A percentile compares a stretch with the other conserved stretches of the same genome.
phyloP scores from a whole-genome alignment of 208 protist species.

The Vickermania ingenoplastis region DNA sequence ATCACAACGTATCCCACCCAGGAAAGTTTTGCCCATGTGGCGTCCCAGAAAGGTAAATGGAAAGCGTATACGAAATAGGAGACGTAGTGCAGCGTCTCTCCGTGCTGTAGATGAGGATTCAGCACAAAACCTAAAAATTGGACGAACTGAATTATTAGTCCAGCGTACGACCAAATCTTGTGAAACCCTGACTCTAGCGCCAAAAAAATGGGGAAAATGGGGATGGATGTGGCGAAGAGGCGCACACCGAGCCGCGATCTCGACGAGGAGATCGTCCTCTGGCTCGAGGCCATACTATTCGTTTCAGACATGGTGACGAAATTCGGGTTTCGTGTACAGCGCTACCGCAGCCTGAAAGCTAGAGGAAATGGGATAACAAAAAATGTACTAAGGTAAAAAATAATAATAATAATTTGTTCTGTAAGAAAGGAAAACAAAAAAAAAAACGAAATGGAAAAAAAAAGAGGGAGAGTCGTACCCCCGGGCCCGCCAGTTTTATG shows the following conservation, averaged over 20 bases:
- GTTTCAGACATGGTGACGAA: conserved; percentile 11
- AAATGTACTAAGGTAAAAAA: too few relatives aligned
- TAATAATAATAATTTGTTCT: too few relatives aligned
- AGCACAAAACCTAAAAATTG: conserved; percentile 14
- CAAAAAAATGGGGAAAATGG: conserved; percentile 9
- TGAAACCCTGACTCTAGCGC: conserved; percentile 7
- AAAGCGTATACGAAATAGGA: conserved; percentile 6
- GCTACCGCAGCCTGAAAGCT: too few relatives aligned
- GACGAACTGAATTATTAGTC: conserved; percentile 3
- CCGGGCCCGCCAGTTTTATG: too few relatives aligned
- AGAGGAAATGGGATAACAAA: background rate
- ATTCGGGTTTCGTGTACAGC: too few relatives aligned
- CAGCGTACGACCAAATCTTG: conserved; percentile 2
- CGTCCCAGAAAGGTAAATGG: conserved; percentile 15
- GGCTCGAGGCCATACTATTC: conserved; percentile 9
- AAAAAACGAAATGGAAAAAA: too few relatives aligned
- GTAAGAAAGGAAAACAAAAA: too few relatives aligned
- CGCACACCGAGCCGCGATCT: conserved; percentile 4
- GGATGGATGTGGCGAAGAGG: conserved; percentile 3
- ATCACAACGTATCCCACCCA: conserved; percentile 3
- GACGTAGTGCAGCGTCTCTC: conserved; percentile 6
- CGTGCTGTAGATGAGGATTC: conserved; percentile 9
- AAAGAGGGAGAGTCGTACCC: too few relatives aligned
- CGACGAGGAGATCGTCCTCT: conserved; percentile 6
- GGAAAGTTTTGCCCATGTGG: background rate